Evolutionary conservation across 345 rosid genomes (phyloP).

Genomic region (Iberis pinnata): DNA sequence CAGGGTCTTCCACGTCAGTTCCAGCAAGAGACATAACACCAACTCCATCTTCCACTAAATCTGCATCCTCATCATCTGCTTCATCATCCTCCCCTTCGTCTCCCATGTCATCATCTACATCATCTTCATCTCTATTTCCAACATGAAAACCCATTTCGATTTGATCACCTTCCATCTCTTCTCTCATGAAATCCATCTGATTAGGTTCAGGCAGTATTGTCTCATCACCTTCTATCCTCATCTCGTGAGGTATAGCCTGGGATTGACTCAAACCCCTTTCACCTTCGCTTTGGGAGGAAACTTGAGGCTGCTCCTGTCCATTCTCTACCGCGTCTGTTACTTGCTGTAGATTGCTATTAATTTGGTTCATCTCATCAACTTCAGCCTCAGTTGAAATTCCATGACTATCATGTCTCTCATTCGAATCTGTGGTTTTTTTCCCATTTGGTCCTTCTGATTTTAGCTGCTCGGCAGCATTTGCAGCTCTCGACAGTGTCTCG

Average conservation of each 20-base stretch:
- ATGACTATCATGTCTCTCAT: slow-evolving; percentile 46
- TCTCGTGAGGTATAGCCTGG: slow-evolving; percentile 49
- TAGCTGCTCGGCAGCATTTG: slow-evolving; percentile 71
- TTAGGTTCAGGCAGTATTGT: slow-evolving; percentile 47
- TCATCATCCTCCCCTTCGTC: slow-evolving; percentile 96
- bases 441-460: slow-evolving; percentile 56
- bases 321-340: slow-evolving; percentile 39
- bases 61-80: slow-evolving; percentile 91
- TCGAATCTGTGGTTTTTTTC: slow-evolving; percentile 46
- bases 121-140: slow-evolving; percentile 80
- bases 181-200: slow-evolving; percentile 80
- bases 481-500: slow-evolving; percentile 88
- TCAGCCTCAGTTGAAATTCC: slow-evolving; percentile 40
- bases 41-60: slow-evolving; percentile 86
- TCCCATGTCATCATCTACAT: slow-evolving; percentile 91
- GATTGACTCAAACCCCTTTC: slow-evolving; percentile 40
- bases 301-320: slow-evolving; percentile 44
- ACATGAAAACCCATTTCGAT: slow-evolving; percentile 76
- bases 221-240: slow-evolving; percentile 67
- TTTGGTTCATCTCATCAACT: slow-evolving; percentile 42
- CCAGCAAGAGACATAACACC: slow-evolving; percentile 91
- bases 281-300: slow-evolving; percentile 43
- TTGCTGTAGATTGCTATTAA: slow-evolving; percentile 37
- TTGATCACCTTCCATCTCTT: slow-evolving; percentile 76
- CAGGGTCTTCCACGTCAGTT: slow-evolving; percentile 92